A percentile compares a stretch with the other conserved stretches of the same genome.
Evolutionary conservation across 2,329 filamentous ascomycete species (phyloP).

Genomic region (Fusarium tupiense): DNA sequence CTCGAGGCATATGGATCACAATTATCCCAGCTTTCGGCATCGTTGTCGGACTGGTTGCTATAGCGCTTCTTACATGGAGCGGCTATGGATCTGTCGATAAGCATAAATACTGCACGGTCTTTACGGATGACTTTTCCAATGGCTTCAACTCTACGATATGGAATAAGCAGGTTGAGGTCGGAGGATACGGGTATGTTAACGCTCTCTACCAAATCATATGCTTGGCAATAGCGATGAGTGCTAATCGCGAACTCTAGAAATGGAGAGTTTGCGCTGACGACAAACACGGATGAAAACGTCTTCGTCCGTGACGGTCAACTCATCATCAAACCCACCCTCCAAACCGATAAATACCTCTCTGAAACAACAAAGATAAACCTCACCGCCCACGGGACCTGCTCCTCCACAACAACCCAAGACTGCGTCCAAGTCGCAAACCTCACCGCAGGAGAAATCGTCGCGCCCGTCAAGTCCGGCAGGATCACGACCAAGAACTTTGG

Average conservation of each 20-base stretch:
- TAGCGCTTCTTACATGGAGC: neutral
- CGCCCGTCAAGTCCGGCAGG: neutral
- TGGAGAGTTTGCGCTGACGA: neutral
- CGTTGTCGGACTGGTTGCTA: neutral
- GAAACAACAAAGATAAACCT: neutral
- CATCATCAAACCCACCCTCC: neutral
- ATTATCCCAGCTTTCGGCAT: neutral
- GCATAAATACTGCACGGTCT: neutral
- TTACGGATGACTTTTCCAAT: neutral
- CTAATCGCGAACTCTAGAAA: neutral
- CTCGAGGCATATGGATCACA: neutral
- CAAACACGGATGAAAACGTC: neutral
- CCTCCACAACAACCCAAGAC: neutral
- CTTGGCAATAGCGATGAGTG: too few species aligned
- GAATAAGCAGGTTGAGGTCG: neutral
- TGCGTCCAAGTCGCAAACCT: neutral
- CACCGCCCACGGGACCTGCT: neutral
- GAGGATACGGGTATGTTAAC: neutral
- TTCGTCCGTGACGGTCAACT: neutral
- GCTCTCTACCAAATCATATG: fast-evolving
- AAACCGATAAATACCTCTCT: neutral
- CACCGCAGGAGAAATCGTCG: neutral
- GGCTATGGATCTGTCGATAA: neutral
- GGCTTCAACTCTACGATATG: neutral
- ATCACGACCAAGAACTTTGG: neutral